phyloP scores from a whole-genome alignment of 169 alveolate genomes.

The Eimeria praecox region DNA sequence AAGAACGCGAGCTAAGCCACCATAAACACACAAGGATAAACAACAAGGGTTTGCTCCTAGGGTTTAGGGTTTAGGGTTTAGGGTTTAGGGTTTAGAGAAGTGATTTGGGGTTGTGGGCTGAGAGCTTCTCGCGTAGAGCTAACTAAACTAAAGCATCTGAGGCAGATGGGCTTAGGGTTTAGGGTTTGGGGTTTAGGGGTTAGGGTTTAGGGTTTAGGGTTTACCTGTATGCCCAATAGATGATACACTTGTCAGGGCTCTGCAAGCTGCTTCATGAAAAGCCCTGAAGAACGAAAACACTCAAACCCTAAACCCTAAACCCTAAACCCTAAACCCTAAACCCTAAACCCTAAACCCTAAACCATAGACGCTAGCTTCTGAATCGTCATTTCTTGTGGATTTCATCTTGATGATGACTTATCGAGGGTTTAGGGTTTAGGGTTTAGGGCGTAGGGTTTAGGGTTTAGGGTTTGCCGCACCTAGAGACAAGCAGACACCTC shows the following conservation, averaged over 20 bases:
- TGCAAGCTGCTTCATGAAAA: slow-evolving; percentile 41
- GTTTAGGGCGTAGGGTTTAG: not conserved
- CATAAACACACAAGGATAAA: not conserved
- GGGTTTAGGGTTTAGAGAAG: slow-evolving; percentile 27
- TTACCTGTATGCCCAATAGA: slow-evolving; percentile 22
- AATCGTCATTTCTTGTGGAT: not conserved
- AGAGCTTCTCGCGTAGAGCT: too few species aligned
- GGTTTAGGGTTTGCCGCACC: not conserved
- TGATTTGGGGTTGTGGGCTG: too few species aligned
- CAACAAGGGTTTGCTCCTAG: not conserved
- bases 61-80: slow-evolving; percentile 26
- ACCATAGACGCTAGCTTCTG: slow-evolving; percentile 5
- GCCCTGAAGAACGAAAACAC: not conserved
- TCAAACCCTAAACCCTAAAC: slow-evolving; percentile 24
- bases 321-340: slow-evolving; percentile 50
- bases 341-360: slow-evolving; percentile 43
- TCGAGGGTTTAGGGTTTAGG: not conserved
- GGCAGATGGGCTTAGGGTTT: not conserved
- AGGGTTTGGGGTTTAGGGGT: slow-evolving; percentile 22
- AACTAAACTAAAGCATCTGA: too few species aligned
- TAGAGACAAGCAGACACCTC: slow-evolving; percentile 30
- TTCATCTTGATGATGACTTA: not conserved
- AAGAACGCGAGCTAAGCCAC: not conserved
- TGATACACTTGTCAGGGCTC: not conserved
- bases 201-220: slow-evolving; percentile 44